Evolutionary conservation across 1,139 yeast genomes (phyloP).

Genomic region (Pneumocystis oryctolagi): DNA sequence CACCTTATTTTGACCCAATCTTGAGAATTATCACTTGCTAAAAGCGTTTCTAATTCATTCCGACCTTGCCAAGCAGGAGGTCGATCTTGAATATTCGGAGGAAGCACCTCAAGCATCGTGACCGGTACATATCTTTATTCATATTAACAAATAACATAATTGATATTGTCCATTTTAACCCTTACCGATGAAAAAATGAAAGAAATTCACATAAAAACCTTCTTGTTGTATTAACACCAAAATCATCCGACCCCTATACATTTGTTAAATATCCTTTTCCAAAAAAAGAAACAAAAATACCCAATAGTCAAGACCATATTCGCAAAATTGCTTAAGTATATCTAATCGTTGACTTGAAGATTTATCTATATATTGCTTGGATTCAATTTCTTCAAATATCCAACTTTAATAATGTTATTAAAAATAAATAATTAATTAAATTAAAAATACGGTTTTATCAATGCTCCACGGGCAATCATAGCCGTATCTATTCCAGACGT

Average conservation of each 20-base stretch:
- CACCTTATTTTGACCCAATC: conserved; percentile 98
- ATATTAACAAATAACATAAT: not conserved
- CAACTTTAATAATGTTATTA: conserved; percentile 27
- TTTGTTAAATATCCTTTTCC: not conserved
- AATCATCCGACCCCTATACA: conserved; percentile 65
- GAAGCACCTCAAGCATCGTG: conserved; percentile 77
- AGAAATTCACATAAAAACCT: conserved; percentile 87
- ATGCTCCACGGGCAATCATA: conserved; percentile 96
- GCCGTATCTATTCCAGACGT: conserved; percentile 71
- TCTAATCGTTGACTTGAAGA: conserved; percentile 78
- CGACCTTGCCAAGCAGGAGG: conserved; percentile 94
- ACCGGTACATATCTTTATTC: conserved; percentile 58
- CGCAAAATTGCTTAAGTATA: conserved; percentile 49
- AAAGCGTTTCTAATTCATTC: conserved; percentile 75
- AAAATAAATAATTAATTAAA: not conserved
- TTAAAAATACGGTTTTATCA: conserved; percentile 54
- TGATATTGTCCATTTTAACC: not conserved
- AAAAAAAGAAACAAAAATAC: not conserved
- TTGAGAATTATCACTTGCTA: conserved; percentile 68
- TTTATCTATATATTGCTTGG: conserved; percentile 80
- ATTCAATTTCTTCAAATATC: conserved; percentile 91
- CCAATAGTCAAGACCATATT: conserved; percentile 89
- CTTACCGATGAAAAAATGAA: conserved; percentile 70
- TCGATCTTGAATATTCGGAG: conserved; percentile 80
- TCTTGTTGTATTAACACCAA: conserved; percentile 77